Base-by-base conservation (phyloP, 192 early-diverging fungal genomes). In the Linnemannia exigua region DNA sequence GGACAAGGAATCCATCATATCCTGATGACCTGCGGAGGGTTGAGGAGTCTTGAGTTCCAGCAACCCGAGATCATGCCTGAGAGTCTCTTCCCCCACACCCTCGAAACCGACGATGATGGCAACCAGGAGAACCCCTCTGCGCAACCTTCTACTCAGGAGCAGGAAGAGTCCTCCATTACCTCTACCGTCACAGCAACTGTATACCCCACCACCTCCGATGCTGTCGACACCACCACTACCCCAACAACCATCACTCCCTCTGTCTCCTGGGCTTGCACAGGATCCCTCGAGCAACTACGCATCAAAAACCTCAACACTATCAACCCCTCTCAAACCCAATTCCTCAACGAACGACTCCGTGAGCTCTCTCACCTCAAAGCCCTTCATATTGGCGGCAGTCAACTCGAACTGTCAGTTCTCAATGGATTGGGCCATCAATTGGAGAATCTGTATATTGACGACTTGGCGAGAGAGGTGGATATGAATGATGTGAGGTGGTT, bases 31-130 rank as follows among this genome's bases (percentile, higher is more conserved):
- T 86, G 84, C 44, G 84, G 78, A 3, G n/a, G 67, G n/a, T 48
- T 86, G 19, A 72, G 48, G n/a, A 77, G 70, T 28, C 41, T 86
- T n/a, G 84, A 79, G 14, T 72, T 77, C 35, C 84, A 86, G 31
- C 84, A 86, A 28, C 84, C 84, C 47, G 84, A 86, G 79, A 79
- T 86, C 63, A 63, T 76, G 68, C 84, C 84, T 11, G 78, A 86
- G 66, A 76, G 74, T 41, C 72, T 86, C 47, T 86, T 86, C 38
- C 84, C 84, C 17, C 84, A 76, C 14, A 52, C 70, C 16, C 75
- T 86, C 12, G 77, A 86, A 48, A 72, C 73, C 5, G 79, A 77
- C 28, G 77, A 86, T 7, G 70, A 72, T 11, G 70, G 67, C 3
- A 52, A 84, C 9, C 31, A 68, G 28, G 37, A 67, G 63, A 68